phyloP scores from a whole-genome alignment of 495 filamentous ascomycete species.

The Penicillium canariense region DNA sequence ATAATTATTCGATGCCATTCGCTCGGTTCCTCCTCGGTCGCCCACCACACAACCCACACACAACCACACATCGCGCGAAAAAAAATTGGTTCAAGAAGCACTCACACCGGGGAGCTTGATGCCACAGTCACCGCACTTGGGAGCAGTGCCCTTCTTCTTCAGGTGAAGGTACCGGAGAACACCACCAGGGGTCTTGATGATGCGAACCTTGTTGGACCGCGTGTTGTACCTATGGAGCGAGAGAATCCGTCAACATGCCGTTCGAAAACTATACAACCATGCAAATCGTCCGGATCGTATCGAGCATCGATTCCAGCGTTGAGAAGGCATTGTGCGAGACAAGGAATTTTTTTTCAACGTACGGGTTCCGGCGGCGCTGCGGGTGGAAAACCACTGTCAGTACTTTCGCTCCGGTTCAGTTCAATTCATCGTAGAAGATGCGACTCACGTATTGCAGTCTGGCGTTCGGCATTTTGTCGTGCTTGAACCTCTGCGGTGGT shows the following conservation, averaged over 20 bases:
- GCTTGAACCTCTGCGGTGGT: conserved; percentile 45
- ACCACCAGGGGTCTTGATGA: conserved; percentile 95
- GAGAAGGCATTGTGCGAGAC: conserved; percentile 12
- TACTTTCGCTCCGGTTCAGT: conserved; percentile 7
- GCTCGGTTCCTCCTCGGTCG: conserved; percentile 14
- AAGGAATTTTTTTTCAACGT: conserved; percentile 49
- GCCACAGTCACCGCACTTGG: conserved; percentile 99
- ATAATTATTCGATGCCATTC: conserved; percentile 14
- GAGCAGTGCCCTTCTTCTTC: conserved; percentile 95
- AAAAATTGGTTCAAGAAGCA: conserved; percentile 36
- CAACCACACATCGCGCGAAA: conserved; percentile 12
- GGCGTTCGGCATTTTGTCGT: conserved; percentile 64
- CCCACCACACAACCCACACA: conserved; percentile 20
- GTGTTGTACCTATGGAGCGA: conserved; percentile 78
- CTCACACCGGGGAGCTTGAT: conserved; percentile 92
- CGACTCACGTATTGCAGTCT: conserved; percentile 72
- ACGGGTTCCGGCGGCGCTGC: conserved; percentile 87
- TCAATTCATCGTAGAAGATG: conserved; percentile 1
- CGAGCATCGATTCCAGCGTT: conserved; percentile 18
- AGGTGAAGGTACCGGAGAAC: conserved; percentile 93
- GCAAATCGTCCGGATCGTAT: conserved; percentile 13
- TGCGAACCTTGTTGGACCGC: conserved; percentile 91
- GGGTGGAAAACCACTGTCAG: conserved; percentile 23
- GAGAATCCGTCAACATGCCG: conserved; percentile 37
- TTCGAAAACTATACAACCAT: conserved; percentile 8